Percentiles rank a stretch among this genome's conserved stretches.
Conservation (phyloP, 116 monocot species). For the Cymodocea nodosa region DNA sequence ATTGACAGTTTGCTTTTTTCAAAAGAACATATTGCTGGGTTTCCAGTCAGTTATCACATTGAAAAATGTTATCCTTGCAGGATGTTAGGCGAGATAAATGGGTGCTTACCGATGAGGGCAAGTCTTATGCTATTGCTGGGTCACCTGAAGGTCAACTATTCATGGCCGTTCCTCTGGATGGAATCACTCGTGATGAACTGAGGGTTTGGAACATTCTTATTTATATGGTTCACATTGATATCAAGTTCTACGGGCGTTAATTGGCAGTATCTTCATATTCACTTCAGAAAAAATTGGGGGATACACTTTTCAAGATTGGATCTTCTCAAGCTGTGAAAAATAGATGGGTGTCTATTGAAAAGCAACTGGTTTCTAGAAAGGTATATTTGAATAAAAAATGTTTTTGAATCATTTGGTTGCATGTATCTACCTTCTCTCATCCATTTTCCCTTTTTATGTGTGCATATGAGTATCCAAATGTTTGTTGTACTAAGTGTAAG, state of each 20-base stretch:
- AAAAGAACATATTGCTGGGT: not conserved
- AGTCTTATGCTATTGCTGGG: slow-evolving; percentile 35
- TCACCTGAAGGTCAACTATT: slow-evolving; percentile 65
- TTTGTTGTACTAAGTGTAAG: too few species aligned
- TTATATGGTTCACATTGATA: not conserved
- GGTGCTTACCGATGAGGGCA: slow-evolving; percentile 63
- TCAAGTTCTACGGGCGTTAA: too few species aligned
- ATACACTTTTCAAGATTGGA: slow-evolving; percentile 48
- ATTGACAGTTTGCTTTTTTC: not conserved
- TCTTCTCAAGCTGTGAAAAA: slow-evolving; percentile 56
- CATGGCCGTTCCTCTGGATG: slow-evolving; percentile 43
- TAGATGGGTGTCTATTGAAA: slow-evolving; percentile 62
- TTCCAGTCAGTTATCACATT: not conserved
- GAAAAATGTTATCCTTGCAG: slow-evolving; percentile 21
- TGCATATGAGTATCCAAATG: too few species aligned
- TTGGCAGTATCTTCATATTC: not conserved
- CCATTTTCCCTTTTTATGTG: too few species aligned
- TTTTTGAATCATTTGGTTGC: too few species aligned
- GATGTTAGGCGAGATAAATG: slow-evolving; percentile 51
- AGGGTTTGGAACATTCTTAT: slow-evolving; percentile 23
- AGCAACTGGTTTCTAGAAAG: slow-evolving; percentile 48
- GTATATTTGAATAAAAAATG: slow-evolving; percentile 10
- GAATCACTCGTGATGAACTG: slow-evolving; percentile 40
- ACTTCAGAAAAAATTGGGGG: slow-evolving; percentile 45
- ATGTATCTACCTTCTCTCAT: too few species aligned